Base-by-base conservation (phyloP, 2,329 filamentous ascomycete genomes). In the Gaeumannomyces sp. region DNA sequence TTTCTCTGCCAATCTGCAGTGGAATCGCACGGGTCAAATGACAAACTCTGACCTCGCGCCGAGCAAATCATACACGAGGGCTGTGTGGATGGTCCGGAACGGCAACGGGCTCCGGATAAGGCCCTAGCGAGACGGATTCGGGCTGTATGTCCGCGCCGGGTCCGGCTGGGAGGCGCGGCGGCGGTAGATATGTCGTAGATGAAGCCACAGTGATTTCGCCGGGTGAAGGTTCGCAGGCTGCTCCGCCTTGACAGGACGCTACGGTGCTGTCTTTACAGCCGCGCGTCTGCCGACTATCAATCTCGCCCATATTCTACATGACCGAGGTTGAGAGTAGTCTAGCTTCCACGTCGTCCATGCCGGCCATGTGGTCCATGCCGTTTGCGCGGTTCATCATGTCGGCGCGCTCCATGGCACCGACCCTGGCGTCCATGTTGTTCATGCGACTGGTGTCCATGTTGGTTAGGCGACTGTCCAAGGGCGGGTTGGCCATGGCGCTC, bases 321-420 rank as follows among this genome's bases (percentile, higher is more conserved):
- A 78, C 74, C 16, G 68, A 65, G 19, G 73, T 66, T 2, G 72
- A 69, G 28, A 76, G 72, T 22, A 78, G 69, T 68, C 77, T 75
- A 5, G 76, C 72, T 27, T 76, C 76, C 68, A 79, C 77, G 38
- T 77, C 77, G 61, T 77, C 74, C 70, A 78, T 73, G 0, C 62
- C 62, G 71, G 74, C 65, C 66, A 71, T 69, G 72, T 76, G 62
- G 22, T 76, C 77, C 70, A 79, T 74, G 19, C 74, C 75, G 3
- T 71, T 64, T 25, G 61, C 50, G 19, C 70, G 68, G 14, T 61
- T 45, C 59, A 60, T 57, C 63, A 64, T 71, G 71, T 61, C 73
- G 53, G 53, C 53, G 70, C 60, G 70, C 59, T 79, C 76, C 69
- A 78, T 74, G 27, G 74, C 75, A n/a, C 72, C 73, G 67, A 78